A percentile compares a stretch with the other conserved stretches of the same genome.
phyloP scores from a whole-genome alignment of 1,284 basidiomycete species.

The Erythrobasidium hasegawianum region DNA sequence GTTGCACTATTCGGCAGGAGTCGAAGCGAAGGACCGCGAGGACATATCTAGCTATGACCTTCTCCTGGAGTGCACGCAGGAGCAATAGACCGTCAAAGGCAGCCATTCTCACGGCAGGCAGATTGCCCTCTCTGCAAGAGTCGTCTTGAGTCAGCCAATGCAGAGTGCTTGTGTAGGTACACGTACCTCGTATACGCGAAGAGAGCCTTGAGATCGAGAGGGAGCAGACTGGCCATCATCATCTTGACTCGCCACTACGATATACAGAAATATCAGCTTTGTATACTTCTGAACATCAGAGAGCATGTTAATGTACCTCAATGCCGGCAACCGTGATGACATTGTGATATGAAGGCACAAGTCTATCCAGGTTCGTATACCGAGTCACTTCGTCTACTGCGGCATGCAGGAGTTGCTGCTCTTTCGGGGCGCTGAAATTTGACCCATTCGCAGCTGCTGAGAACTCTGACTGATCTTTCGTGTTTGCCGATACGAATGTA shows the following conservation, averaged over 20 bases:
- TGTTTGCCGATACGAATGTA: constrained; percentile 63
- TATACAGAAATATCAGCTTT: too few relatives aligned
- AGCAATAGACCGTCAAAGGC: constrained; percentile 93
- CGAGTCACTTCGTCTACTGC: constrained; percentile 78
- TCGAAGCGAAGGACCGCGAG: constrained; percentile 85
- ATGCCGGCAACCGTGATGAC: constrained; percentile 84
- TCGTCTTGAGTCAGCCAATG: not conserved
- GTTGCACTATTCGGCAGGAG: constrained; percentile 72
- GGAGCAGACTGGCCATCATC: constrained; percentile 71
- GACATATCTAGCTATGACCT: constrained; percentile 75
- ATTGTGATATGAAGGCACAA: constrained; percentile 93
- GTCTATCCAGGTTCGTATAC: constrained; percentile 87
- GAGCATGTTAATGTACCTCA: constrained; percentile 60
- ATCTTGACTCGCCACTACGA: constrained; percentile 78
- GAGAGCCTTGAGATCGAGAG: constrained; percentile 75
- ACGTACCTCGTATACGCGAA: constrained; percentile 81
- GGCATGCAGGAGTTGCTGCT: constrained; percentile 56
- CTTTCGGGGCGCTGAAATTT: not conserved
- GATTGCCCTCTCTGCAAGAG: constrained; percentile 82
- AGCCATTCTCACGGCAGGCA: constrained; percentile 79
- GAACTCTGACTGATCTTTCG: constrained; percentile 11
- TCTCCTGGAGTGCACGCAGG: constrained; percentile 61
- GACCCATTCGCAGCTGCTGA: not conserved
- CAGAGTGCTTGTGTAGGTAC: constrained; percentile 1
- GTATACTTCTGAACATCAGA: not conserved